phyloP scores from a whole-genome alignment of 179 eudicot species.

The Drosera spatulata region DNA sequence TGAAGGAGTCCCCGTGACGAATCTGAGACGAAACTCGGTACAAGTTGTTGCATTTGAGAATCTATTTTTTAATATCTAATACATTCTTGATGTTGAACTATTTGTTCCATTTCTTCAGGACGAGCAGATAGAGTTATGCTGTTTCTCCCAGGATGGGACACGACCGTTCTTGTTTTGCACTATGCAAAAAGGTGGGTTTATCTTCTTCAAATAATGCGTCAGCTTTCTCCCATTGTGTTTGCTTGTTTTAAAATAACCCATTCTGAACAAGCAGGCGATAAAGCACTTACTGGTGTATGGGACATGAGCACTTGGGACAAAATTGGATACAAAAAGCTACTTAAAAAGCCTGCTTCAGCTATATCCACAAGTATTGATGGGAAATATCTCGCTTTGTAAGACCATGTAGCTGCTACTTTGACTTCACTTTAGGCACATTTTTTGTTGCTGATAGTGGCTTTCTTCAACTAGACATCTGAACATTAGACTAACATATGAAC shows the following conservation, averaged over 20 bases:
- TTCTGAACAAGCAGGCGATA: constrained; percentile 35
- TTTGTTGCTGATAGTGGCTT: background rate
- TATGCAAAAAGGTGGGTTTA: constrained; percentile 53
- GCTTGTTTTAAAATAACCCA: background rate
- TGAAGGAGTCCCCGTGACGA: constrained; percentile 73
- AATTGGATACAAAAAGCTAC: constrained; percentile 75
- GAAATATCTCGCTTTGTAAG: constrained; percentile 95
- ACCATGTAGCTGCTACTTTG: constrained; percentile 2
- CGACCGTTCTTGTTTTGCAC: constrained; percentile 89
- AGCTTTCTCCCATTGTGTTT: background rate
- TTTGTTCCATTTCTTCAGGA: constrained; percentile 34
- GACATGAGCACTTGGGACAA: constrained; percentile 93
- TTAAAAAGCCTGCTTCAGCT: constrained; percentile 67
- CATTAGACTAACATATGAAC: background rate
- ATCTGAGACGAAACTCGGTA: constrained; percentile 68
- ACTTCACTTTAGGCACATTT: constrained; percentile 1
- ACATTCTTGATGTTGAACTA: constrained; percentile 6
- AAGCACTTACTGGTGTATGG: constrained; percentile 65
- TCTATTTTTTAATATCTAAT: constrained; percentile 5
- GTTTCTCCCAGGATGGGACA: constrained; percentile 95
- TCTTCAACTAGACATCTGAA: no score
- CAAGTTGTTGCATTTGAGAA: constrained; percentile 1
- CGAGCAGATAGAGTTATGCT: constrained; percentile 82
- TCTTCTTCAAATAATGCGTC: background rate
- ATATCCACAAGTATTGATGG: constrained; percentile 83